Evolutionary conservation across 805 yeast genomes (phyloP), one percentile per base, ranked within the genome.

Genomic region (Ogataea polymorpha): DNA sequence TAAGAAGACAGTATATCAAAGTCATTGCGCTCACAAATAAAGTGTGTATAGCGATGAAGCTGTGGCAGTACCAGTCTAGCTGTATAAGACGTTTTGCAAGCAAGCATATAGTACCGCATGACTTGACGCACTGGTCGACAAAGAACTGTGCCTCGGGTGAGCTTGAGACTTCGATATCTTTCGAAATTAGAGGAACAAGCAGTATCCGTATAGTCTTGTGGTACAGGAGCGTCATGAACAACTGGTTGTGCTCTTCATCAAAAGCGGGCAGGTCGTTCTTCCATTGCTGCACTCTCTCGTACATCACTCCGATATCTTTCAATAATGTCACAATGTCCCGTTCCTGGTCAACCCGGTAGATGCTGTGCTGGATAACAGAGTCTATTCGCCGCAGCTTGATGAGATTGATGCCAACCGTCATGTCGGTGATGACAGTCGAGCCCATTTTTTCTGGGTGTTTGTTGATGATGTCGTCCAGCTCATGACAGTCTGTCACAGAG

Each of bases 21-120:
- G 59, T 54, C 46, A 52, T 49, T 2, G 55, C 58, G 16, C 58
- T 41, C 11, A 51, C 53, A 37, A 48, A 54, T 4, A 54, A 33
- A 3, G 50, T 49, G 27, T 54, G 50, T 15, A 53, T 34, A 1
- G 57, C 57, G 7, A 52, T 45, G 28, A 53, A 46, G 6, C 56
- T 51, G 37, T 54, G 55, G 20, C 51, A 50, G 35, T 53, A 50
- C 45, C 51, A 46, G 13, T 52, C 55, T 30, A 47, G 43, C 32
- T 54, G 52, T 25, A 51, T 45, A 32, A 53, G 34, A 14, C 41
- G 48, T 30, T 54, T 51, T n/a, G 53, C 44, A 14, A 50, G 27
- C 12, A 49, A 18, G 40, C 59, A 54, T 8, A 54, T 42, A 6
- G 44, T 35, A 5, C 57, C 56, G 37, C 57, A 49, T 11, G 57